phyloP scores from a whole-genome alignment of 2,329 filamentous ascomycete species.

The Amauroascus niger region DNA sequence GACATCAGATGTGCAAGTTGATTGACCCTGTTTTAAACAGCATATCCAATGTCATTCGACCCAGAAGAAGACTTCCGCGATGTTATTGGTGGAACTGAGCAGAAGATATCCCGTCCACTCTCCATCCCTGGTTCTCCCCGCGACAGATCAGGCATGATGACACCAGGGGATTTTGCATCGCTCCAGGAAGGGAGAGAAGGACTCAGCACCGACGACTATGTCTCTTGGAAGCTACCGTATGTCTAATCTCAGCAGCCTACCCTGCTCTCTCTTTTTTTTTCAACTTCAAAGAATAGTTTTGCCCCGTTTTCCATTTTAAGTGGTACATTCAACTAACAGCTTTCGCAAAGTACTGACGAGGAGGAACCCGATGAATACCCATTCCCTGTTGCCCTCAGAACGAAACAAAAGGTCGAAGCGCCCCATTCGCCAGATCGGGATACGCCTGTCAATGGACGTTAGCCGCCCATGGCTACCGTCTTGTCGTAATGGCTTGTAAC shows the following conservation, averaged over 20 bases:
- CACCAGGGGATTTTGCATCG: constrained; percentile 92
- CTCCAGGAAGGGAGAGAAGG: constrained; percentile 91
- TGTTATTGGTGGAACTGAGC: constrained; percentile 83
- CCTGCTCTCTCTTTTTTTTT: no score
- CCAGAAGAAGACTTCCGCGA: constrained; percentile 70
- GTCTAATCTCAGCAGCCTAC: no score
- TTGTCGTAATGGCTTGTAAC: background rate
- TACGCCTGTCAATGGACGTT: background rate
- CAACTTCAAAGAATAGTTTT: no score
- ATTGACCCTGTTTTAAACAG: constrained; percentile 32
- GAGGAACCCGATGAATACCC: constrained; percentile 77
- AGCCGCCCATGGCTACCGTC: background rate
- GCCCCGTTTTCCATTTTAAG: no score
- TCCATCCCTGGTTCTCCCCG: constrained; percentile 88
- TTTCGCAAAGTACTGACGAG: constrained; percentile 60
- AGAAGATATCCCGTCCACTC: constrained; percentile 90
- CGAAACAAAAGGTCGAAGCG: constrained; percentile 35
- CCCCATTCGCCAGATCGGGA: constrained; percentile 26
- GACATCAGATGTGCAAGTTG: background rate
- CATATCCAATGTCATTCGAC: constrained; percentile 79
- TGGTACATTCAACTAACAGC: no score
- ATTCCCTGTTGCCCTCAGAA: constrained; percentile 57
- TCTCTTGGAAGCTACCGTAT: constrained; percentile 96
- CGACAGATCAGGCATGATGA: constrained; percentile 95
- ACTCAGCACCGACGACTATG: constrained; percentile 90